Evolutionary conservation across 352 stramenopile species (phyloP).

Genomic region (Phytopythium ostracodes): DNA sequence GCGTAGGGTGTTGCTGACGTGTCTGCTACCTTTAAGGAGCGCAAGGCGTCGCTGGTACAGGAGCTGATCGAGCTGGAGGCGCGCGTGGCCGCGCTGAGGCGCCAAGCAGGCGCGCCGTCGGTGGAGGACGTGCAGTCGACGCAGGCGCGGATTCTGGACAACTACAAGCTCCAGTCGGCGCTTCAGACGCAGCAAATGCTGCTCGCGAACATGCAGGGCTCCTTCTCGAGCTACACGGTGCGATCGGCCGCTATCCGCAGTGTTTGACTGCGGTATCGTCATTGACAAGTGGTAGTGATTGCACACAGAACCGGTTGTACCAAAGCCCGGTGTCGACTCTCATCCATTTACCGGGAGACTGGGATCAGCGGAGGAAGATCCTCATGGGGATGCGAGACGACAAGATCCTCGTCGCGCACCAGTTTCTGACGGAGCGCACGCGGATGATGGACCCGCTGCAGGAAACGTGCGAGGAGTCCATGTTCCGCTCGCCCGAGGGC

Average conservation of each 20-base stretch:
- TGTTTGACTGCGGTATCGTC: neutral
- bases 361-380: constrained; percentile 15
- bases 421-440: constrained; percentile 27
- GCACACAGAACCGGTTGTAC: constrained; percentile 23
- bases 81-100: constrained; percentile 21
- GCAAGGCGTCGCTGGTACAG: constrained; percentile 27
- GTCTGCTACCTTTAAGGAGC: too few relatives aligned
- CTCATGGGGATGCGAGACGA: constrained; percentile 20
- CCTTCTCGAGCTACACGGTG: constrained; percentile 24
- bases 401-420: constrained; percentile 17
- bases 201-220: constrained; percentile 21
- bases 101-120: constrained; percentile 21
- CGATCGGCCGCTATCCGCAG: neutral
- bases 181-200: constrained; percentile 17
- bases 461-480: constrained; percentile 27
- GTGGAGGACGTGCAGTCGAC: constrained; percentile 18
- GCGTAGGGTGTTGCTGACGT: too few relatives aligned
- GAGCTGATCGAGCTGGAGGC: constrained; percentile 27
- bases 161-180: constrained; percentile 16
- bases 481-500: constrained; percentile 21
- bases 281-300: neutral
- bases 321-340: constrained; percentile 28
- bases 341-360: constrained; percentile 25
- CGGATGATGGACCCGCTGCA: constrained; percentile 19
- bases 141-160: constrained; percentile 17